Evolutionary conservation across 805 yeast species (phyloP), one percentile per base, ranked within the genome.

Genomic region (Priceomyces medius): DNA sequence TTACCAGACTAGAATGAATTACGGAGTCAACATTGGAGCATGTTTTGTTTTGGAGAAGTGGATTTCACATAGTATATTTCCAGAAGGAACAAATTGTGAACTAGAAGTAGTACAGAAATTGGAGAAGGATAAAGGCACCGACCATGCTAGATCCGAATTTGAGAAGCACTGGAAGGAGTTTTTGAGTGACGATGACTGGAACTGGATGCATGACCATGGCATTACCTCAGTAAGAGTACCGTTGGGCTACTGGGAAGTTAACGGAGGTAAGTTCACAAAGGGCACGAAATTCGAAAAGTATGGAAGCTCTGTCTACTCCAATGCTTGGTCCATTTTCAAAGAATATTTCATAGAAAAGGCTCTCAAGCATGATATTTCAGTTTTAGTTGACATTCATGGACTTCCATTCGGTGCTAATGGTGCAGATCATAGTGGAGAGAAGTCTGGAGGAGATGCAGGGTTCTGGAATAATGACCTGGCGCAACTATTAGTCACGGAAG

Each of bases 361-460:
- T 1, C 73, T 58, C 0, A 45, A 69, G 14, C 62, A 80, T 50
- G 71, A 76, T 21, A 91, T 91, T 43, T 85, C 88, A 9, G 81
- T 91, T 0, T 54, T 91, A 40, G 75, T 91, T 12, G 98, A 91
- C 61, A 54, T 91, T 32, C 98, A 93, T 63, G 97, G 85, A 0
- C 62, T 91, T 7, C 97, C 97, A 3, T 88, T 88, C 10, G 97
- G 97, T 27, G 97, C 97, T 18, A 91, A 93, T 55, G 76, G 80
- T 1, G 85, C 82, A 23, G 87, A 83, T 37, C 97, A 90, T 59
- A 81, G 91, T 51, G 98, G 98, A 7, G 82, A 80, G 38, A 50
- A 54, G 24, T 38, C 46, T 9, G 67, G 81, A 35, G 74, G 74
- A 2, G 56, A 66, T 32, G 80, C 91, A 2, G 85, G 72, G 8